Evolutionary conservation across 257 asterid genomes (phyloP).

Genomic region (Anisodus acutangulus): DNA sequence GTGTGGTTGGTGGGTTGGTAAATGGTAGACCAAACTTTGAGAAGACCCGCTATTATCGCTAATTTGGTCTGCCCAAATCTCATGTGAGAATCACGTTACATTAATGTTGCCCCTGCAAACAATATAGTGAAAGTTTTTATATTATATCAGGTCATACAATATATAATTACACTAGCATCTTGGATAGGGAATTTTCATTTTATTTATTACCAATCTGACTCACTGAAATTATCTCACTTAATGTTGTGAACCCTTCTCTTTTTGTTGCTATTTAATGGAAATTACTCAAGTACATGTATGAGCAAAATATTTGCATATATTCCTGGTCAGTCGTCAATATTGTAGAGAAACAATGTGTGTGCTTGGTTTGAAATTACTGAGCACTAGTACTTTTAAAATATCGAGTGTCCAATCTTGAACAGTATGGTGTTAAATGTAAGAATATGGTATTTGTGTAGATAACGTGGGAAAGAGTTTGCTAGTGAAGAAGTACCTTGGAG

Average conservation of each 20-base stretch:
- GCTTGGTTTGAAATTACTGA: background rate
- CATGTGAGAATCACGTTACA: background rate
- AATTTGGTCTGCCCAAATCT: background rate
- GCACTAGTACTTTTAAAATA: background rate
- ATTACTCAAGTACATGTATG: background rate
- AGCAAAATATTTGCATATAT: background rate
- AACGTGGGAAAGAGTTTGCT: slow-evolving; percentile 53
- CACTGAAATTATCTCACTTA: no score
- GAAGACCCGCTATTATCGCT: background rate
- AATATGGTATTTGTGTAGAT: slow-evolving; percentile 42
- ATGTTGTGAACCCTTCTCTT: no score
- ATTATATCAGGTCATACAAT: background rate
- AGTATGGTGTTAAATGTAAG: background rate
- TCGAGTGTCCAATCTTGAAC: background rate
- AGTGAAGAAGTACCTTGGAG: slow-evolving; percentile 65
- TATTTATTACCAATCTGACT: no score
- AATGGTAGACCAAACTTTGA: slow-evolving; percentile 4
- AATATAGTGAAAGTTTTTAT: no score
- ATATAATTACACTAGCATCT: no score
- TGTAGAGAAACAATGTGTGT: background rate
- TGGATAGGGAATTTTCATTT: no score
- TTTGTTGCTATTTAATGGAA: background rate
- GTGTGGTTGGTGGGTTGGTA: background rate
- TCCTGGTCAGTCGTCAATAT: background rate
- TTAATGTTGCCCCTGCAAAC: background rate